These are phyloP conservation scores for Boletellus ananas DNA, from an alignment of 768 basidiomycete species.

Conservation along the genomic window DNA sequence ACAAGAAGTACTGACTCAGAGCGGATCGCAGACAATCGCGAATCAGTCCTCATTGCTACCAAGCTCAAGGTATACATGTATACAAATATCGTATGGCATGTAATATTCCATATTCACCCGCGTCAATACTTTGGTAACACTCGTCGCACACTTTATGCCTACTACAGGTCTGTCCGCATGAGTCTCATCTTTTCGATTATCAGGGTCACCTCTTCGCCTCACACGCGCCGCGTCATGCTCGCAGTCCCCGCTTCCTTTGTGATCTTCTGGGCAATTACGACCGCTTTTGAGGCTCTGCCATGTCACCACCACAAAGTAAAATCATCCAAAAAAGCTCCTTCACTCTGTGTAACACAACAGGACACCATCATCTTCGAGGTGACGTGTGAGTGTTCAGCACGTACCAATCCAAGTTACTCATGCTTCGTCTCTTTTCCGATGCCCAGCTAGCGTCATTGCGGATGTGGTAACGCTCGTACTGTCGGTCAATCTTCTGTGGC, in stretches of 20 bases:
- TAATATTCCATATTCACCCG: background rate
- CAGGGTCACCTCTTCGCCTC: slow-evolving; percentile 1
- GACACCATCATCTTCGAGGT: slow-evolving; percentile 1
- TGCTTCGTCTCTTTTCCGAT: background rate
- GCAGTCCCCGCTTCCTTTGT: background rate
- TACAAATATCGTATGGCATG: slow-evolving; percentile 8
- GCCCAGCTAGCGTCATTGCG: slow-evolving; percentile 3
- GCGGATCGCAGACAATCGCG: background rate
- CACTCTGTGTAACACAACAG: background rate
- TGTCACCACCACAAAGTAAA: too few species aligned
- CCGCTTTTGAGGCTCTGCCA: background rate
- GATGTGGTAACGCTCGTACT: background rate
- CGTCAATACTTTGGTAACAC: too few species aligned
- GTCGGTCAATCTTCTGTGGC: slow-evolving; percentile 16
- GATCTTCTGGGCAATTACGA: slow-evolving; percentile 4
- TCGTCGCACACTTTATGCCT: background rate
- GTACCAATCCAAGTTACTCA: background rate
- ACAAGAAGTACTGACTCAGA: background rate
- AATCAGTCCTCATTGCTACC: background rate
- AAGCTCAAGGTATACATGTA: slow-evolving; percentile 6
- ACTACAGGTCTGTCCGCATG: slow-evolving; percentile 17
- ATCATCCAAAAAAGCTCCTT: background rate
- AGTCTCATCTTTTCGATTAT: slow-evolving; percentile 14
- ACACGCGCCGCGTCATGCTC: slow-evolving; percentile 1
- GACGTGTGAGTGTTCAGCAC: background rate